Percentiles rank a stretch among this genome's conserved stretches.
Conservation (phyloP, 495 filamentous ascomycete genomes). For the Daldinia loculata region DNA sequence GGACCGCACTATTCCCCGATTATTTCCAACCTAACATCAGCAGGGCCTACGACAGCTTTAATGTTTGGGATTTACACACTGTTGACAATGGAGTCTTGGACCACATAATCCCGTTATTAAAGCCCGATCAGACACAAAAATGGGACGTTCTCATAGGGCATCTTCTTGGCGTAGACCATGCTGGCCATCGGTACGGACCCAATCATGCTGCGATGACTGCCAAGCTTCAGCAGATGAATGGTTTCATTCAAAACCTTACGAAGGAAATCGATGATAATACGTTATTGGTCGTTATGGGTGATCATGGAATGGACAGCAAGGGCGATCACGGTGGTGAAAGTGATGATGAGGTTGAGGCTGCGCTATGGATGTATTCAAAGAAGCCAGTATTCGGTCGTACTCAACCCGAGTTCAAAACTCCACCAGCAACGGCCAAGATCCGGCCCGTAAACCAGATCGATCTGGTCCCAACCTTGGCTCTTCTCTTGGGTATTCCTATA, state of each 20-base stretch:
- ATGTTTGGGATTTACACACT: slow-evolving; percentile 97
- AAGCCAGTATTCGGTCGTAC: slow-evolving; percentile 81
- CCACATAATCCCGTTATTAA: slow-evolving; percentile 85
- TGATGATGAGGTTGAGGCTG: slow-evolving; percentile 91
- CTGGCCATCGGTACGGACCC: slow-evolving; percentile 94
- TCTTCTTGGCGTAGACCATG: slow-evolving; percentile 95
- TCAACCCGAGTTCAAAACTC: slow-evolving; percentile 64
- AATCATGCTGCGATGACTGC: slow-evolving; percentile 90
- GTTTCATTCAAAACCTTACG: slow-evolving; percentile 75
- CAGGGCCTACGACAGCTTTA: slow-evolving; percentile 91
- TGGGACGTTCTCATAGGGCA: slow-evolving; percentile 97
- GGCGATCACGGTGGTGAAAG: slow-evolving; percentile 98
- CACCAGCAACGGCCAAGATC: slow-evolving; percentile 77
- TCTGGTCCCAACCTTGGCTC: slow-evolving; percentile 87
- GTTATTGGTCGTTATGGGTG: slow-evolving; percentile 93
- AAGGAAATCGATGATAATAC: slow-evolving; percentile 82
- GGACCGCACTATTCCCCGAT: slow-evolving; percentile 89
- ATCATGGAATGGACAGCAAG: slow-evolving; percentile 98
- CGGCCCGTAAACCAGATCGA: slow-evolving; percentile 94
- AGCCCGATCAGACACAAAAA: slow-evolving; percentile 65
- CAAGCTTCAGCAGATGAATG: slow-evolving; percentile 93
- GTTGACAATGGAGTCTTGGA: slow-evolving; percentile 96
- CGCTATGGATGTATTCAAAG: slow-evolving; percentile 98
- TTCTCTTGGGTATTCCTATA: slow-evolving; percentile 89
- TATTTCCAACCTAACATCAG: slow-evolving; percentile 89